phyloP scores from a whole-genome alignment of 768 basidiomycete genomes.

The Leccinum broughii region DNA sequence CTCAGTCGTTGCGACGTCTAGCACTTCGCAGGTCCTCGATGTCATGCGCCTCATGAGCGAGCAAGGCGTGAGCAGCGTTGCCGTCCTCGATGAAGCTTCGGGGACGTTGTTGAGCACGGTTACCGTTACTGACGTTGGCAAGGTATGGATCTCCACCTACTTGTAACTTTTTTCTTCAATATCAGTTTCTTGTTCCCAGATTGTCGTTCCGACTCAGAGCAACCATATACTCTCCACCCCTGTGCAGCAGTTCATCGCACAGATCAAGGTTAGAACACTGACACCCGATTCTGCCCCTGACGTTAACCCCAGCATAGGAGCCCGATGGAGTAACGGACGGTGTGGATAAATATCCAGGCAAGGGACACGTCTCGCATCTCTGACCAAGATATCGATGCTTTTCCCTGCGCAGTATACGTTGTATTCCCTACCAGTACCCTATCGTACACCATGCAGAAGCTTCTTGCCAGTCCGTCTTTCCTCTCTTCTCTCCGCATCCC shows the following conservation, averaged over 20 bases:
- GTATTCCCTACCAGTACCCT: conserved; percentile 65
- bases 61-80: conserved; percentile 80
- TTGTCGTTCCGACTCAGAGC: conserved; percentile 78
- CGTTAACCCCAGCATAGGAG: conserved; percentile 40
- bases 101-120: conserved; percentile 71
- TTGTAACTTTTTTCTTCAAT: background rate
- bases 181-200: conserved; percentile 36
- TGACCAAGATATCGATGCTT: background rate
- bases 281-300: background rate
- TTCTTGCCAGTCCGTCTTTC: conserved; percentile 69
- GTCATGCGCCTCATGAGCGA: conserved; percentile 88
- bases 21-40: conserved; percentile 65
- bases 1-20: conserved; percentile 62
- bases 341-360: conserved; percentile 76
- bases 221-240: conserved; percentile 74
- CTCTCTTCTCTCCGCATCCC: background rate
- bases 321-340: conserved; percentile 80
- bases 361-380: conserved; percentile 2
- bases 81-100: conserved; percentile 66
- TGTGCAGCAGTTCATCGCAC: conserved; percentile 65
- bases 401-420: conserved; percentile 59
- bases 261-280: conserved; percentile 59
- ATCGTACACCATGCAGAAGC: conserved; percentile 73
- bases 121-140: conserved; percentile 81
- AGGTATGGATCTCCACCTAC: conserved; percentile 40